Base-by-base conservation (phyloP, 306 rosid species). In the Morella rubra region DNA sequence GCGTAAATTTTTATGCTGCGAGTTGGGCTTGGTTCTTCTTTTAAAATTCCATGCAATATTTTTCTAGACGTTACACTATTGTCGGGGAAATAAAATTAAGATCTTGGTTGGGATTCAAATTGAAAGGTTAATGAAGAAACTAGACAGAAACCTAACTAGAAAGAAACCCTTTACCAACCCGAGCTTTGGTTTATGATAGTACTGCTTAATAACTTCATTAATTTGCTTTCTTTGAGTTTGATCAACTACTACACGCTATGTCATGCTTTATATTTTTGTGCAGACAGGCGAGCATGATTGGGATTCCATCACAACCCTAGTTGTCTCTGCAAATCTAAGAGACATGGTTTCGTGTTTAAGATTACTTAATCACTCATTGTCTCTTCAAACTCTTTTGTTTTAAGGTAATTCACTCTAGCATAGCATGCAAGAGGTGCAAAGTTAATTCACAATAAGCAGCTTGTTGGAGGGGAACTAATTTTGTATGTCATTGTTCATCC, bases 251-350 rank as follows among this genome's bases (percentile, higher is more conserved):
- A 40, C 4, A 62, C 40, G 46, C 40, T 62, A n/a, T 40, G 69
- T 62, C 69, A 40, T 40, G 69, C 69, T 62, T 40, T 62, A 20
- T 12, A 40, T 62, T 37, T 62, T 62, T 62, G 69, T 62, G 46
- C 6, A 24, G 44, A 66, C 71, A 41, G 16, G 50, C 71, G 50
- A 41, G 50, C 71, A 66, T 42, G 14, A 16, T 41, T 18, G 71
- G 32, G 27, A n/a, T 66, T 66, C 47, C 71, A 66, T 66, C 46
- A 40, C 41, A 40, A n/a, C 47, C 15, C 16, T 65, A 20, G 47
- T 49, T 65, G 46, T 65, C 44, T 42, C 15, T 12, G 71, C 15
- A 66, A 66, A 18, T 41, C 50, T 8, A 64, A 16, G 49, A 64
- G 8, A 40, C 6, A 27, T 27, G 5, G 14, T 10, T 7, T 14